These are phyloP conservation scores for Mercurialis annua DNA, from an alignment of 345 rosid genomes.

Conservation along the genomic window DNA sequence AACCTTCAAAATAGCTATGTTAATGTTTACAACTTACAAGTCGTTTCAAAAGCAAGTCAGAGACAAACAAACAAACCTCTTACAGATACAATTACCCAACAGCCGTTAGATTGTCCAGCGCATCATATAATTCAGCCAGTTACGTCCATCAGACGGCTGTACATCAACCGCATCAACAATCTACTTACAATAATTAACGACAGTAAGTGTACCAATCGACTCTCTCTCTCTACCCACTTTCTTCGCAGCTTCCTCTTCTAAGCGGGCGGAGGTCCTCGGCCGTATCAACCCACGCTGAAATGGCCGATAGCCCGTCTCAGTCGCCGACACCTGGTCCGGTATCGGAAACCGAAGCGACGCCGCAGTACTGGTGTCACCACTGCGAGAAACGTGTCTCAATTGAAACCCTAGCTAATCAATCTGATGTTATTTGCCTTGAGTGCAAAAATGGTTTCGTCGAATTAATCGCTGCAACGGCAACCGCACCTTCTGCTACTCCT, in stretches of 20 bases:
- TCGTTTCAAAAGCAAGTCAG: not conserved
- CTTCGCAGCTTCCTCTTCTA: not conserved
- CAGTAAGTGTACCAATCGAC: not conserved
- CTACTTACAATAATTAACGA: not conserved
- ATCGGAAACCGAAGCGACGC: constrained; percentile 3
- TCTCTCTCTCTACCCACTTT: constrained; percentile 6
- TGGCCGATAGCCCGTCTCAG: constrained; percentile 47
- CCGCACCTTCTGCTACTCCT: constrained; percentile 29
- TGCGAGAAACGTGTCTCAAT: constrained; percentile 64
- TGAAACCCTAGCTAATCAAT: constrained; percentile 42
- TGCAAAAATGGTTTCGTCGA: constrained; percentile 78
- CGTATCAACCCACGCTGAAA: constrained; percentile 14
- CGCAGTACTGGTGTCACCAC: constrained; percentile 67
- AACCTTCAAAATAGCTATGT: not conserved
- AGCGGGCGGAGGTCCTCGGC: constrained; percentile 7
- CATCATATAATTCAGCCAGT: not conserved
- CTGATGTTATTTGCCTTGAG: constrained; percentile 54
- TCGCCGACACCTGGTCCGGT: constrained; percentile 19
- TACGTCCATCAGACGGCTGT: not conserved
- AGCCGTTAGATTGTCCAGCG: not conserved
- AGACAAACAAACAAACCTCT: not conserved
- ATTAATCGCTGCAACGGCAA: constrained; percentile 38
- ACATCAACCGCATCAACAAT: not conserved
- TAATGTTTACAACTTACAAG: not conserved
- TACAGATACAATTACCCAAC: not conserved